phyloP scores from a whole-genome alignment of 2,329 filamentous ascomycete genomes.

The Neurospora crassa region DNA sequence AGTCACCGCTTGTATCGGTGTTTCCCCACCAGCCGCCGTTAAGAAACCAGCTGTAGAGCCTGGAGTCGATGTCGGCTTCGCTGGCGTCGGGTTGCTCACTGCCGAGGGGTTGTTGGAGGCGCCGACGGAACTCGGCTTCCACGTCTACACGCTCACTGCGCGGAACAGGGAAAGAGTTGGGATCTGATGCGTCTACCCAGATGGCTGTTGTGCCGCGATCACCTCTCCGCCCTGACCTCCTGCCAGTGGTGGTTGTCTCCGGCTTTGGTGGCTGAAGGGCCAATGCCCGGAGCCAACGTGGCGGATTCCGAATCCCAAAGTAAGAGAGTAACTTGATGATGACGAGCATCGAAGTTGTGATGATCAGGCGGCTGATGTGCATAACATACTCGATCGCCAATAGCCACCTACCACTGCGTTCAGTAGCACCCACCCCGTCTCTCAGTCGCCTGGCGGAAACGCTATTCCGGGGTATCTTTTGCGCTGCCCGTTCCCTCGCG shows the following conservation, averaged over 20 bases:
- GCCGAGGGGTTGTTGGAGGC: slow-evolving; percentile 32
- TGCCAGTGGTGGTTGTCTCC: slow-evolving; percentile 9
- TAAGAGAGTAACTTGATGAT: slow-evolving; percentile 43
- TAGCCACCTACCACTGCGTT: slow-evolving; percentile 69
- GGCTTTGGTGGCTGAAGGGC: slow-evolving; percentile 29
- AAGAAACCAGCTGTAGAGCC: slow-evolving; percentile 78
- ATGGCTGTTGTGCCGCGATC: slow-evolving; percentile 31
- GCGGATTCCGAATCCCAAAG: slow-evolving; percentile 51
- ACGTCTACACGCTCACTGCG: slow-evolving; percentile 63
- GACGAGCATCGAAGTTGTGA: slow-evolving; percentile 47
- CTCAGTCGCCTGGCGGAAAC: slow-evolving; percentile 33
- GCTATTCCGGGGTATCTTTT: slow-evolving; percentile 39
- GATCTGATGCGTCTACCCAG: slow-evolving; percentile 9
- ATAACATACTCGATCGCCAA: slow-evolving; percentile 67
- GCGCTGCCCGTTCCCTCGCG: slow-evolving; percentile 58
- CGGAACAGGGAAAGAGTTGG: slow-evolving; percentile 30
- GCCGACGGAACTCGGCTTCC: slow-evolving; percentile 65
- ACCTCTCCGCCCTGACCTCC: slow-evolving; percentile 4
- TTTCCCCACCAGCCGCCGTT: slow-evolving; percentile 77
- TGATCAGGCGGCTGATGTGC: slow-evolving; percentile 59
- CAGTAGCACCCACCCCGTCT: slow-evolving; percentile 68
- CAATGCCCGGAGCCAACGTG: slow-evolving; percentile 52
- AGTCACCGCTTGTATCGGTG: slow-evolving; percentile 72
- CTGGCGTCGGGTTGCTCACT: slow-evolving; percentile 28
- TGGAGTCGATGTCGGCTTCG: slow-evolving; percentile 61